A percentile compares a stretch with the other conserved stretches of the same genome.
These are phyloP conservation scores for Trichoderma virens DNA, from an alignment of 495 filamentous ascomycete species.

Conservation along the genomic window DNA sequence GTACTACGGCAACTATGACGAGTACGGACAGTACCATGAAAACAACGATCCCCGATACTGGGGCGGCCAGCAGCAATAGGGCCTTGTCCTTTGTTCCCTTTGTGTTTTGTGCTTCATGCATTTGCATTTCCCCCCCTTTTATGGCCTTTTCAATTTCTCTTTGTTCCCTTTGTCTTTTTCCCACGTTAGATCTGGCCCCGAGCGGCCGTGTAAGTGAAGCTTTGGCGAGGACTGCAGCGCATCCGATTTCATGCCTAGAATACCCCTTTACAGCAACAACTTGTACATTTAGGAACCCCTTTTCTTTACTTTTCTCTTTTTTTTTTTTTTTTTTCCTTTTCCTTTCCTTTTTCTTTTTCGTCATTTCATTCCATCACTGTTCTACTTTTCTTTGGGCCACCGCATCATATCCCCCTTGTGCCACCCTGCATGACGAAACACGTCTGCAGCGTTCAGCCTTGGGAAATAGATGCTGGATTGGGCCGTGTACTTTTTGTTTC, in stretches of 20 bases:
- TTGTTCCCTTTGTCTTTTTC: not conserved
- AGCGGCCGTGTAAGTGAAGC: not conserved
- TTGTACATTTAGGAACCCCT: not conserved
- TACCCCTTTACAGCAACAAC: not conserved
- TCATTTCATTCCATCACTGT: not conserved
- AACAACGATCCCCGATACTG: not conserved
- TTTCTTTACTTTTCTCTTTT: not conserved
- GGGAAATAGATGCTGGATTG: not conserved
- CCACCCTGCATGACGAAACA: not conserved
- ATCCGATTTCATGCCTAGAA: not conserved
- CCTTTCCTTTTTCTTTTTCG: not conserved
- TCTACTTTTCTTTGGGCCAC: not conserved
- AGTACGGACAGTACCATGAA: not conserved
- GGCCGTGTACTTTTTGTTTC: not conserved
- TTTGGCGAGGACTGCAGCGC: not conserved
- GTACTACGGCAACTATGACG: slow-evolving; percentile 3
- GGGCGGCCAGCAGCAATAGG: not conserved
- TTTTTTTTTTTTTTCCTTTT: not conserved
- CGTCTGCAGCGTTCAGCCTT: not conserved
- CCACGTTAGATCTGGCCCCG: not conserved
- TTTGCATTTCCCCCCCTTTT: not conserved
- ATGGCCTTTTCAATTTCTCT: too few species aligned
- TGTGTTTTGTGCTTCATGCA: not conserved
- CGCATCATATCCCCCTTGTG: not conserved
- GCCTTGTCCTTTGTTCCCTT: not conserved